Percentiles rank a stretch among this genome's conserved stretches.
phyloP scores from a whole-genome alignment of 441 rosid genomes.

The Manihot esculenta region DNA sequence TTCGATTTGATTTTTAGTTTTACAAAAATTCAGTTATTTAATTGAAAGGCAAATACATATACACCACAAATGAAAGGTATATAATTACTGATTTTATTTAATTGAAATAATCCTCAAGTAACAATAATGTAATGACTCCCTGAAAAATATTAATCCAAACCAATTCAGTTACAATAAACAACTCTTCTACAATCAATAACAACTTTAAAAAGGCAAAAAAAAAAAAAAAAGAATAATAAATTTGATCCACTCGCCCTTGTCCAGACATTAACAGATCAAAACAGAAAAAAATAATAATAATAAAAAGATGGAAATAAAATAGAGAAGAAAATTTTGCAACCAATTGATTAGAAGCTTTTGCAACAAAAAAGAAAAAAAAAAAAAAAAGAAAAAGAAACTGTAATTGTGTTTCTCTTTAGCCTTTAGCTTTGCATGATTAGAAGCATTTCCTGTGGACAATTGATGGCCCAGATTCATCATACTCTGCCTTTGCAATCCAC shows the following conservation, averaged over 20 bases:
- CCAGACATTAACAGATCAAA: constrained; percentile 23
- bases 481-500: too few relatives aligned
- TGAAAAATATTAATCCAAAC: constrained; percentile 38
- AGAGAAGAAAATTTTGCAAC: constrained; percentile 20
- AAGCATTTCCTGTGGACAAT: constrained; percentile 92
- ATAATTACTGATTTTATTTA: constrained; percentile 19
- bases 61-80: neutral
- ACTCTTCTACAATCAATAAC: constrained; percentile 31
- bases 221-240: constrained; percentile 15
- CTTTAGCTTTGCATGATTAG: constrained; percentile 33
- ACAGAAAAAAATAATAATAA: neutral
- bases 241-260: constrained; percentile 21
- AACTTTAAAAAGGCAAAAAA: constrained; percentile 27
- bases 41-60: neutral
- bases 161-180: constrained; percentile 34
- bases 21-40: too few relatives aligned
- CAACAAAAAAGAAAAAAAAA: too few relatives aligned
- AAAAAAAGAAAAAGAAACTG: constrained; percentile 18
- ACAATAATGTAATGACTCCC: constrained; percentile 31
- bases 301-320: constrained; percentile 4
- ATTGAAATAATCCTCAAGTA: constrained; percentile 13
- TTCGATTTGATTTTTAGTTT: too few relatives aligned
- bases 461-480: constrained; percentile 79
- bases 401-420: constrained; percentile 19
- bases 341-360: constrained; percentile 28